Percentiles rank a stretch among this genome's conserved stretches.
Conservation (phyloP, 164 flowering plant genomes). For the Chimonanthus praecox region DNA sequence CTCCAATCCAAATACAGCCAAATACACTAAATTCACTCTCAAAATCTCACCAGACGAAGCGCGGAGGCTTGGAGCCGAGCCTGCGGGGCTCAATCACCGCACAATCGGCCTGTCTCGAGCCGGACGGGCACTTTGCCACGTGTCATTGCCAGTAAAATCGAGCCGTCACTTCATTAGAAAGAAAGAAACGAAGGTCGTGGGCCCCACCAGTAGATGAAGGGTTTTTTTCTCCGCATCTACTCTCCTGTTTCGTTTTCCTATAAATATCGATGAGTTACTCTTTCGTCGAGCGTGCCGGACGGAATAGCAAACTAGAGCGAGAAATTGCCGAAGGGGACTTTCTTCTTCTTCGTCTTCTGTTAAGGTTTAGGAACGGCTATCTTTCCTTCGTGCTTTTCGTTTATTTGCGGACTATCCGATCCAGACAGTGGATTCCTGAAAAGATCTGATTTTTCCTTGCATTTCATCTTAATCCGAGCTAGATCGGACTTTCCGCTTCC, state of each 20-base stretch:
- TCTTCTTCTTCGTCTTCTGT: not conserved
- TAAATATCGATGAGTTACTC: not conserved
- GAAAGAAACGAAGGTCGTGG: not conserved
- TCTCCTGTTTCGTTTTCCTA: not conserved
- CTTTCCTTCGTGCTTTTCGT: not conserved
- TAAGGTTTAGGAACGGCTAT: not conserved
- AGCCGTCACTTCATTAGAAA: constrained; percentile 30
- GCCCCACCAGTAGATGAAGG: not conserved
- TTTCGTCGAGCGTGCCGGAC: not conserved
- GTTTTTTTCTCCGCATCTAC: not conserved
- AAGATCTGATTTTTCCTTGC: not conserved
- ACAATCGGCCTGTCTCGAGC: constrained; percentile 66
- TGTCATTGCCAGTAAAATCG: constrained; percentile 23
- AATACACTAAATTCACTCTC: not conserved
- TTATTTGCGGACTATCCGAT: not conserved
- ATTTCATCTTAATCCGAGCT: not conserved
- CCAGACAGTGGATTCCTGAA: not conserved
- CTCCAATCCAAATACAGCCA: too few species aligned
- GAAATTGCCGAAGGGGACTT: not conserved
- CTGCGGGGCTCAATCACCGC: constrained; percentile 25
- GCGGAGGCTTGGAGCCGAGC: constrained; percentile 60
- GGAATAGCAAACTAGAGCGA: not conserved
- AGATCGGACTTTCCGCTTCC: not conserved
- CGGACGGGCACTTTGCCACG: constrained; percentile 46
- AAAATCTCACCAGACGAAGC: not conserved